Evolutionary conservation across 257 asterid species (phyloP).

Genomic region (Hygrophila difformis): DNA sequence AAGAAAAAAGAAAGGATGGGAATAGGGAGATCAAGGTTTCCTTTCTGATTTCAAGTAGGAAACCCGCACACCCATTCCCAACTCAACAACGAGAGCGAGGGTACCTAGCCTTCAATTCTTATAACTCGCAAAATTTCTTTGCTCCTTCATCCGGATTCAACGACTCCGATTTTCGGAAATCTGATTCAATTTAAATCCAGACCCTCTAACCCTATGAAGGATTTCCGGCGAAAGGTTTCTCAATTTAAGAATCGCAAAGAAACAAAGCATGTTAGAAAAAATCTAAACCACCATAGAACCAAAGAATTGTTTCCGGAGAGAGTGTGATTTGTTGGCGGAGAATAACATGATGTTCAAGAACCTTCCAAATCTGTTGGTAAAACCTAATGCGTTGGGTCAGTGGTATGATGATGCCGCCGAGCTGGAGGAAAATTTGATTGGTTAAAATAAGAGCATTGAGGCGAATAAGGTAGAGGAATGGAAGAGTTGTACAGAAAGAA

Average conservation of each 20-base stretch:
- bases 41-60: too few relatives aligned
- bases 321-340: conserved; percentile 17
- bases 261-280: conserved; percentile 13
- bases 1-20: too few relatives aligned
- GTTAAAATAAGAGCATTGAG: conserved; percentile 46
- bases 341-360: conserved; percentile 32
- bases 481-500: conserved; percentile 72
- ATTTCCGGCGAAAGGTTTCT: background rate
- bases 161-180: conserved; percentile 79
- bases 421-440: conserved; percentile 63
- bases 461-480: conserved; percentile 42
- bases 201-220: conserved; percentile 4
- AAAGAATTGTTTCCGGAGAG: conserved; percentile 8
- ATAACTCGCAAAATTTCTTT: too few relatives aligned
- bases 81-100: too few relatives aligned
- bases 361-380: conserved; percentile 64
- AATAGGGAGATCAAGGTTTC: too few relatives aligned
- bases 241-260: conserved; percentile 8
- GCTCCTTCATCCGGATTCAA: conserved; percentile 59
- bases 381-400: conserved; percentile 36
- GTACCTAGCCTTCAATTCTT: too few relatives aligned
- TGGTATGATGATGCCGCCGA: conserved; percentile 73
- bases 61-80: too few relatives aligned
- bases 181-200: conserved; percentile 36
- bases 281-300: conserved; percentile 17